A percentile compares a stretch with the other conserved stretches of the same genome.
These are phyloP conservation scores for Corynascus novoguineensis DNA, from an alignment of 495 filamentous ascomycete species.

Conservation along the genomic window DNA sequence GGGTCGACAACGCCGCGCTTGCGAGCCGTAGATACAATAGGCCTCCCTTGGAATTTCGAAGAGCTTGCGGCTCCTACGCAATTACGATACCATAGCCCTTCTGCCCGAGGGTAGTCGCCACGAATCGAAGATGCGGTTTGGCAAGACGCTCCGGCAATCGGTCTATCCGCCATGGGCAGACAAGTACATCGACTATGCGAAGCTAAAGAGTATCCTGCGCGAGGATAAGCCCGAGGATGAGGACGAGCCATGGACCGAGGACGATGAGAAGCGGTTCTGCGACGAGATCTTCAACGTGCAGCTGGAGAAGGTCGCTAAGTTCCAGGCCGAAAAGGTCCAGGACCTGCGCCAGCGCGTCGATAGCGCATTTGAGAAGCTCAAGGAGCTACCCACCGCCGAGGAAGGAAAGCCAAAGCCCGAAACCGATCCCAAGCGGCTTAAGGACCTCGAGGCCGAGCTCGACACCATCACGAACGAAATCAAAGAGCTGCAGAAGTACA, in stretches of 20 bases:
- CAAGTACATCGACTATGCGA: conserved; percentile 90
- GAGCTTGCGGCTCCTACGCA: too few species aligned
- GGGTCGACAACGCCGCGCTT: too few species aligned
- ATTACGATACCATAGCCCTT: not conserved
- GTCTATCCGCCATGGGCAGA: conserved; percentile 86
- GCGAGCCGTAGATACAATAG: too few species aligned
- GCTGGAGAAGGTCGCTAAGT: conserved; percentile 89
- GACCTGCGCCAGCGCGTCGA: conserved; percentile 64
- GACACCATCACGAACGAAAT: conserved; percentile 85
- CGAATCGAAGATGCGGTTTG: conserved; percentile 86
- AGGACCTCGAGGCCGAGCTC: conserved; percentile 69
- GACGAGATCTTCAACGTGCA: conserved; percentile 92
- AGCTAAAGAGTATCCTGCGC: conserved; percentile 80
- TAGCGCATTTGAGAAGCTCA: conserved; percentile 55
- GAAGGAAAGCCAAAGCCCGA: conserved; percentile 35
- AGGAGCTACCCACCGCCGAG: conserved; percentile 41
- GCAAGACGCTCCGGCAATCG: conserved; percentile 71
- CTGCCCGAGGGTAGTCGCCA: too few species aligned
- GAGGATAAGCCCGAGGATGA: conserved; percentile 62
- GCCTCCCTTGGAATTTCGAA: too few species aligned
- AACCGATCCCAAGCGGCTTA: conserved; percentile 51
- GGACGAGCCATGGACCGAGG: conserved; percentile 74
- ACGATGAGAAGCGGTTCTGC: conserved; percentile 90
- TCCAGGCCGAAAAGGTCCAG: conserved; percentile 71
- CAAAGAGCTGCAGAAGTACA: conserved; percentile 90